Conservation (phyloP, 441 rosid genomes). For the Mallotus repandus region DNA sequence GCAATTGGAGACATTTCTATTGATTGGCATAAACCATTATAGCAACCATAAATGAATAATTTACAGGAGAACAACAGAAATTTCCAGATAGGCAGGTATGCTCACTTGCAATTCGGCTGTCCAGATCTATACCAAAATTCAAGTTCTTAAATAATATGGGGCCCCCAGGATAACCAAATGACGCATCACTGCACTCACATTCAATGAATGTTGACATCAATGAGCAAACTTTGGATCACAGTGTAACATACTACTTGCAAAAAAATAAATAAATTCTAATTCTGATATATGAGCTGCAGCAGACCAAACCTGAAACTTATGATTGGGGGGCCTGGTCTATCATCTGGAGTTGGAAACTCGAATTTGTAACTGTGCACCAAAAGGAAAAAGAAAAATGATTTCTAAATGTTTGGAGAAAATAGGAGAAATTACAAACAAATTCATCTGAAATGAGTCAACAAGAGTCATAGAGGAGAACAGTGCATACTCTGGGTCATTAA, state of each 20-base stretch:
- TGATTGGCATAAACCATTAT: neutral
- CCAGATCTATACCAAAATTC: slow-evolving; percentile 96
- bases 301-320: slow-evolving; percentile 91
- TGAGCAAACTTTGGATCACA: slow-evolving; percentile 17
- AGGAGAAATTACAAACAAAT: slow-evolving; percentile 10
- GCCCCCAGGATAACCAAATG: slow-evolving; percentile 97
- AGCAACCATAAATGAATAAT: neutral
- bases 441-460: slow-evolving; percentile 14
- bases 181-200: slow-evolving; percentile 76
- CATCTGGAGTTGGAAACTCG: slow-evolving; percentile 99
- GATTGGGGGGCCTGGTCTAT: slow-evolving; percentile 93
- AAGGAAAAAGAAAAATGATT: neutral
- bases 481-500: slow-evolving; percentile 94
- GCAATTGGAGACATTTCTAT: neutral
- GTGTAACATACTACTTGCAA: slow-evolving; percentile 4
- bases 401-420: slow-evolving; percentile 12
- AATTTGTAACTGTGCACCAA: slow-evolving; percentile 72
- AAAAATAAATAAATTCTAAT: slow-evolving; percentile 14
- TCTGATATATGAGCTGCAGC: slow-evolving; percentile 17
- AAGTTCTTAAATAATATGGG: slow-evolving; percentile 81
- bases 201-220: slow-evolving; percentile 22
- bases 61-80: neutral
- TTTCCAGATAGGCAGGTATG: slow-evolving; percentile 20
- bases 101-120: slow-evolving; percentile 97
- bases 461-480: slow-evolving; percentile 15